A percentile compares a stretch with the other conserved stretches of the same genome.
Evolutionary conservation across 78 protist species (phyloP).

Genomic region (Polysphondylium violaceum): DNA sequence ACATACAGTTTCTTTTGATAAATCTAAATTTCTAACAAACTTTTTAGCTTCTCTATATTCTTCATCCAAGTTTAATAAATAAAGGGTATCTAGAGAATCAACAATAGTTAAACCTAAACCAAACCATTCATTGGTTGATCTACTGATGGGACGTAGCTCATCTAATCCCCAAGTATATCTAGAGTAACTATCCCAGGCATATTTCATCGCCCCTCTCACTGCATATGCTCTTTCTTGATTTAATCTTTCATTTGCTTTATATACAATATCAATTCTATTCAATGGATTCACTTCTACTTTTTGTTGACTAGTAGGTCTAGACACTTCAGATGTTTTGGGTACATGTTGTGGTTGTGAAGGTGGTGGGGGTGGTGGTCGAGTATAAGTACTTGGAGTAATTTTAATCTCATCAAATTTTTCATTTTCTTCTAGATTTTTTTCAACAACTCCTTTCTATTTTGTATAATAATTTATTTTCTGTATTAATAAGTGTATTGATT

Average conservation of each 20-base stretch:
- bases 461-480: neutral
- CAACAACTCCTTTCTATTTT: neutral
- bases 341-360: too few relatives aligned
- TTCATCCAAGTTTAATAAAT: neutral
- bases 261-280: neutral
- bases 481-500: neutral
- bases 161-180: slow-evolving; percentile 89
- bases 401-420: neutral
- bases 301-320: neutral
- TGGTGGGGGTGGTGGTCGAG: neutral
- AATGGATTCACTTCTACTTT: neutral
- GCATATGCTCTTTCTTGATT: slow-evolving; percentile 9
- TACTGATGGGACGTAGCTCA: slow-evolving; percentile 79
- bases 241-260: neutral
- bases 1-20: neutral
- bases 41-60: slow-evolving; percentile 77
- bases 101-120: slow-evolving; percentile 81
- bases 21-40: slow-evolving; percentile 37
- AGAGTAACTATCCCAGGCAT: slow-evolving; percentile 85
- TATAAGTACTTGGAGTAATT: neutral
- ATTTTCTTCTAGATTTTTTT: neutral
- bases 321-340: neutral
- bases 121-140: slow-evolving; percentile 68
- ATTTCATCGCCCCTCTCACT: slow-evolving; percentile 30
- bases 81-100: slow-evolving; percentile 86